These are phyloP conservation scores for Aspergillus candidus DNA, from an alignment of 2,329 filamentous ascomycete genomes.

Conservation along the genomic window DNA sequence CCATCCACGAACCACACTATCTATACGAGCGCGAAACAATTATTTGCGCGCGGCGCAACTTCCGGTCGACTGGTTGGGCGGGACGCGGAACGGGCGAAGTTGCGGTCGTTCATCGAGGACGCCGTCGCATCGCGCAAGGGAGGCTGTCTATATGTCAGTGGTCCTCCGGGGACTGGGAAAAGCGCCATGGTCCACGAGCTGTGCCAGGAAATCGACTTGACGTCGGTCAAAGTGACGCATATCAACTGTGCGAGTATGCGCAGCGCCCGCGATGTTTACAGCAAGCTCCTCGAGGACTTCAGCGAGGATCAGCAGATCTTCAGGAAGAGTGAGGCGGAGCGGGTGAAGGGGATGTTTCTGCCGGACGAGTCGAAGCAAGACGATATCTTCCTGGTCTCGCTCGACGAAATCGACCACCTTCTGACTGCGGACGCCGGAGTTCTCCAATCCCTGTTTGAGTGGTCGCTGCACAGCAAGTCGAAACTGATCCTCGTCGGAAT, in stretches of 20 bases:
- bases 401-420: slow-evolving; percentile 95
- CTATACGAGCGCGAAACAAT: slow-evolving; percentile 78
- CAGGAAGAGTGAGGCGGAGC: slow-evolving; percentile 61
- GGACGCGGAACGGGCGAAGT: slow-evolving; percentile 60
- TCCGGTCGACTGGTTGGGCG: slow-evolving; percentile 72
- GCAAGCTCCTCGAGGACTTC: slow-evolving; percentile 66
- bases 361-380: slow-evolving; percentile 48
- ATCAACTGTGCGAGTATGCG: slow-evolving; percentile 98
- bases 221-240: slow-evolving; percentile 62
- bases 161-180: slow-evolving; percentile 93
- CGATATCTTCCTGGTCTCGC: slow-evolving; percentile 68
- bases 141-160: slow-evolving; percentile 90
- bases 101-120: slow-evolving; percentile 63
- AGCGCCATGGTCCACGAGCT: slow-evolving; percentile 86
- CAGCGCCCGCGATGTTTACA: slow-evolving; percentile 77
- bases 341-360: slow-evolving; percentile 66
- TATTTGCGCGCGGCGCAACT: slow-evolving; percentile 75
- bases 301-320: slow-evolving; percentile 55
- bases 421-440: slow-evolving; percentile 82
- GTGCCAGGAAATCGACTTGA: slow-evolving; percentile 53
- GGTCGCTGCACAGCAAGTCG: slow-evolving; percentile 78
- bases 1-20: slow-evolving; percentile 59
- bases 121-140: slow-evolving; percentile 56
- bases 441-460: slow-evolving; percentile 91
- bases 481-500: slow-evolving; percentile 82